Evolutionary conservation across 345 rosid species (phyloP).

Genomic region (Rhodamnia rubescens): DNA sequence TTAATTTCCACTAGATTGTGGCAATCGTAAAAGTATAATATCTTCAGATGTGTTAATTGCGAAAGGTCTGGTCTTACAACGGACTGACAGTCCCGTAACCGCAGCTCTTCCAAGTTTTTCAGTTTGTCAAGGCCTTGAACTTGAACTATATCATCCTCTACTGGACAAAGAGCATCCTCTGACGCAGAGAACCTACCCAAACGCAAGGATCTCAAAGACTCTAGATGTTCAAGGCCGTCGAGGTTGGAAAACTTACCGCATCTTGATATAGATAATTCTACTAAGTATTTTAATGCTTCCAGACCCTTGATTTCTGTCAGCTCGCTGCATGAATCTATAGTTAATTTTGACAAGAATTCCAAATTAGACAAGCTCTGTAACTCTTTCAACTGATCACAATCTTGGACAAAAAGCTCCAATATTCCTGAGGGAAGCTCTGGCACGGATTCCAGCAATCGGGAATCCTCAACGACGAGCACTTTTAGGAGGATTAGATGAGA

Average conservation of each 20-base stretch:
- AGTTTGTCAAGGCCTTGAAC: too few relatives aligned
- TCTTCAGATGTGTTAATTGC: too few relatives aligned
- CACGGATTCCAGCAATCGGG: not conserved
- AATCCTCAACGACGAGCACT: accelerated
- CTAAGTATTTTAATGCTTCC: not conserved
- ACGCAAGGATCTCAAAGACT: too few relatives aligned
- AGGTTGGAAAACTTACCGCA: not conserved
- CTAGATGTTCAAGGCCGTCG: not conserved
- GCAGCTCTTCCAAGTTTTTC: too few relatives aligned
- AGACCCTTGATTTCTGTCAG: not conserved
- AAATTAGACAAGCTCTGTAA: not conserved
- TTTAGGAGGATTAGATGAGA: not conserved
- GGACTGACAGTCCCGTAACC: too few relatives aligned
- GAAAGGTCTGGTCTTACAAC: too few relatives aligned
- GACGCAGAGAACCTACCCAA: too few relatives aligned
- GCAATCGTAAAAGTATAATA: too few relatives aligned
- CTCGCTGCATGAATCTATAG: not conserved
- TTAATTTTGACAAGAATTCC: not conserved
- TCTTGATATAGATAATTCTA: too few relatives aligned
- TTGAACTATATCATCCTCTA: too few relatives aligned
- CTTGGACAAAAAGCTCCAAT: not conserved
- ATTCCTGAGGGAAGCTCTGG: accelerated
- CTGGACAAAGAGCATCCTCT: too few relatives aligned
- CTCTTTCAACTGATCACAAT: not conserved
- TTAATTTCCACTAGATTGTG: too few relatives aligned